Evolutionary conservation across 106 monocot genomes (phyloP), one percentile per base, ranked within the genome.

Genomic region (Phalaenopsis aphrodite): DNA sequence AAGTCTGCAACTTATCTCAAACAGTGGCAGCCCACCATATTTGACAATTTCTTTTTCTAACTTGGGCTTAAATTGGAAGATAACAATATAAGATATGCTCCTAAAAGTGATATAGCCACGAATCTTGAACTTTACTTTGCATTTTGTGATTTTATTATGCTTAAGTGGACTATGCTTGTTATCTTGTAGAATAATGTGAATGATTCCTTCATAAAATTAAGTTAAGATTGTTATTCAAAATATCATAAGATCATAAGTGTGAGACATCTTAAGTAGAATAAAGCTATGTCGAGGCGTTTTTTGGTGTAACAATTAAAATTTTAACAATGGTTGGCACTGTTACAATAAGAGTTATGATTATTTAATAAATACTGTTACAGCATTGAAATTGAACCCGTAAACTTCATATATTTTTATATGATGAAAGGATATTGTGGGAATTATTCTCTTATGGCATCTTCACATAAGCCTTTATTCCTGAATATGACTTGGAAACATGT

Each of bases 401-500:
- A 39, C 14, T 69, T 65, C 8, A 69, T 69, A 38, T 39, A 66
- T 66, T 5, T 69, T 12, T 12, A 2, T 69, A 21, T 69, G 10
- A 69, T 69, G 3, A 76, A 76, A 52, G 74, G 76, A 11, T 24
- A 8, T 48, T 76, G 24, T 38, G 39, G 14, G 48, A 76, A 48
- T 12, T 30, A 42, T 11, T 73, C 55, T 41, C 42, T 39, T 73
- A 15, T 46, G 55, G 0, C 41, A 11, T 73, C 12, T 49, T n/a
- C 19, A 15, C 38, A 38, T 55, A 3, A 36, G 14, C 77, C 52
- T 69, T 72, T 78, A 55, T 37, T 46, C 56, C 41, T 77, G 84
- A 78, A 78, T 78, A 66, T 8, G 78, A 84, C 83, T 81, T 41
- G 66, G 81, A 71, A 73, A 57, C 77, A 78, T 9, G 68, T 23